Percentiles rank a stretch among this genome's conserved stretches.
phyloP scores from a whole-genome alignment of 768 basidiomycete species.

The Panellus pusillus region DNA sequence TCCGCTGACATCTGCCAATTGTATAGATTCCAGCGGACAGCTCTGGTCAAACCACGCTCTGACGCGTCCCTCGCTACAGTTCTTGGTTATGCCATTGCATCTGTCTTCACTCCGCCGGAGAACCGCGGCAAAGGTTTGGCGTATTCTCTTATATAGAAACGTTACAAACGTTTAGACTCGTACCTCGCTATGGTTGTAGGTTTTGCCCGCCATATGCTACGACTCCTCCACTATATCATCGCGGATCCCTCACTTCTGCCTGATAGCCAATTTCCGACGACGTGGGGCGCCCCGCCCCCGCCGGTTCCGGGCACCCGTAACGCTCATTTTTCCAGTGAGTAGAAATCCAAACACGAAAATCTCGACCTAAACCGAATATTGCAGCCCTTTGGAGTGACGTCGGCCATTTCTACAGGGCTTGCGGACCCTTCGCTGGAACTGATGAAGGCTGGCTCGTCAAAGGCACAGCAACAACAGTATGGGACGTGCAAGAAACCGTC shows the following conservation, averaged over 20 bases:
- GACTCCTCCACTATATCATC: slow-evolving; percentile 57
- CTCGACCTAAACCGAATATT: too few relatives aligned
- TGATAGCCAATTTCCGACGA: slow-evolving; percentile 25
- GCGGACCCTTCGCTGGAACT: slow-evolving; percentile 34
- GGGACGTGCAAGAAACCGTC: slow-evolving; percentile 29
- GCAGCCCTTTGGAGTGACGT: slow-evolving; percentile 52
- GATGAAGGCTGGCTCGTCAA: slow-evolving; percentile 46
- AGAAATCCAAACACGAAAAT: too few relatives aligned
- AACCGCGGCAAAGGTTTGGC: slow-evolving; percentile 43
- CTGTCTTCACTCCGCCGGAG: slow-evolving; percentile 52
- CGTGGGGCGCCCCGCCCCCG: slow-evolving; percentile 49
- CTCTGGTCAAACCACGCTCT: slow-evolving; percentile 25
- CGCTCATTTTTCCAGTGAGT: slow-evolving; percentile 39
- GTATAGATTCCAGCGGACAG: slow-evolving; percentile 33
- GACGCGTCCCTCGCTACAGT: slow-evolving; percentile 30
- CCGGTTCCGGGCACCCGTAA: slow-evolving; percentile 34
- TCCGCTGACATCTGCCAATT: not conserved
- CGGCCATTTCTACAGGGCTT: slow-evolving; percentile 46
- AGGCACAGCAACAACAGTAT: slow-evolving; percentile 39
- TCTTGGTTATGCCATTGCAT: slow-evolving; percentile 52
- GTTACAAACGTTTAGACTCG: too few relatives aligned
- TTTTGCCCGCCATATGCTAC: slow-evolving; percentile 65
- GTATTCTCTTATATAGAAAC: too few relatives aligned
- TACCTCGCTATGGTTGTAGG: slow-evolving; percentile 20
- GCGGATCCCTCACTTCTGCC: slow-evolving; percentile 31